These are phyloP conservation scores for Botrytis pseudocinerea DNA, from an alignment of 2,329 filamentous ascomycete genomes.

Conservation along the genomic window DNA sequence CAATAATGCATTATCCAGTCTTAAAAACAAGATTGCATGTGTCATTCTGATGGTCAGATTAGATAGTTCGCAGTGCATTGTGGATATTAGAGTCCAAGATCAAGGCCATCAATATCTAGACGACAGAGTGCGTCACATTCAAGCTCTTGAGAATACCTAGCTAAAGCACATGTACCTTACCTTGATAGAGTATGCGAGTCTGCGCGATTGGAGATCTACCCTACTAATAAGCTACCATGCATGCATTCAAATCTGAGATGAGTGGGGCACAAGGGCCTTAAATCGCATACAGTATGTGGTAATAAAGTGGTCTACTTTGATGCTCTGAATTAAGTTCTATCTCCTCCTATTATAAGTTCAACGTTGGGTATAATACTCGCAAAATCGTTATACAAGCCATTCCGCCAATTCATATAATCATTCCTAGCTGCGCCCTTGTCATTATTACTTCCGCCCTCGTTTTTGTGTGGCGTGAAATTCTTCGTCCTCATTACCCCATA, in stretches of 20 bases:
- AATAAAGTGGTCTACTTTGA: neutral
- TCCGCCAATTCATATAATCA: conserved; percentile 22
- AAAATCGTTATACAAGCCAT: conserved; percentile 25
- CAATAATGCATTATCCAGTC: neutral
- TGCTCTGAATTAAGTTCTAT: conserved; percentile 24
- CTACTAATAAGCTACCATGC: neutral
- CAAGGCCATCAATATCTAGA: neutral
- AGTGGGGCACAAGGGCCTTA: neutral
- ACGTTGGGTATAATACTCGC: conserved; percentile 25
- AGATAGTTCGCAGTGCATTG: neutral
- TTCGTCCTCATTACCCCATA: conserved; percentile 2
- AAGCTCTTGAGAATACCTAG: neutral
- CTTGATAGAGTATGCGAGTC: conserved; percentile 1
- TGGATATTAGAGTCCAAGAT: conserved; percentile 7
- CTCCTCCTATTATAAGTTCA: conserved; percentile 23
- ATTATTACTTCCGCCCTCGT: neutral
- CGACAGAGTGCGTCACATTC: neutral
- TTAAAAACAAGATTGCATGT: neutral
- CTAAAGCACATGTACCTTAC: neutral
- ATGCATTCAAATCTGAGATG: conserved; percentile 10
- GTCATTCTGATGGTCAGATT: conserved; percentile 5
- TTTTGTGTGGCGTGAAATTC: conserved; percentile 8
- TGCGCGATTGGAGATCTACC: neutral
- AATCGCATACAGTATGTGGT: conserved; percentile 5
- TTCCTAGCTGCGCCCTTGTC: conserved; percentile 15